Evolutionary conservation across 305 asterid species (phyloP), one percentile per base, ranked within the genome.

Genomic region (Salvia sclarea): DNA sequence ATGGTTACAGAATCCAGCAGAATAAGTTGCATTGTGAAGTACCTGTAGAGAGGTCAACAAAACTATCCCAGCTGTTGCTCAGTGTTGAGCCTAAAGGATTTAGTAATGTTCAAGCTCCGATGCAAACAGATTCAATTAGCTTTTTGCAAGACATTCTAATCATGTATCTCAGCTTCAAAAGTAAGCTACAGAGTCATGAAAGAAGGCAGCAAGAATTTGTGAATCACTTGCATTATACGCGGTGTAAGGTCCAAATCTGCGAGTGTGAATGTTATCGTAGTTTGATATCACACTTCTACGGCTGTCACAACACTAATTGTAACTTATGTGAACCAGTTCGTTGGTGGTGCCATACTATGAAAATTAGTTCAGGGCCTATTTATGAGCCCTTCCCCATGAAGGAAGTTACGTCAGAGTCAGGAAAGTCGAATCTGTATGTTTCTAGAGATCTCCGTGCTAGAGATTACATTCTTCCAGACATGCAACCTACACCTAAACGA

Each of bases 261-360:
- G 53, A 52, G 59, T 83, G 91, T 59, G 61, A 72, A 48, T 57
- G 30, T 49, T 65, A 59, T 74, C 61, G 22, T 13, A 3, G 13
- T 24, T 69, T 78, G 66, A 65, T 80, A 61, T 55, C 80, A 52
- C 91, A 85, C 78, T 85, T 76, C 28, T 79, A 85, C 41, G 66
- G 50, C 69, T 85, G 88, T 61, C 63, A 30, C 45, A 28, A 45
- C 71, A 25, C 64, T 56, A n/a, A 13, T 40, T 79, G 87, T 68
- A 43, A 49, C 52, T 28, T 81, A 53, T 83, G 88, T 57, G 63
- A 54, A 70, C 84, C 85, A 52, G 68, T 75, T 59, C 81, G 21
- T 18, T 37, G 1, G 65, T 41, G 24, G 38, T 6, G 25, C 60
- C 8, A 12, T 54, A n/a, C 16, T 16, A 64, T 64, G 76, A 55